phyloP scores from a whole-genome alignment of 805 yeast genomes.

The Yamadazyma paraphyllophila region DNA sequence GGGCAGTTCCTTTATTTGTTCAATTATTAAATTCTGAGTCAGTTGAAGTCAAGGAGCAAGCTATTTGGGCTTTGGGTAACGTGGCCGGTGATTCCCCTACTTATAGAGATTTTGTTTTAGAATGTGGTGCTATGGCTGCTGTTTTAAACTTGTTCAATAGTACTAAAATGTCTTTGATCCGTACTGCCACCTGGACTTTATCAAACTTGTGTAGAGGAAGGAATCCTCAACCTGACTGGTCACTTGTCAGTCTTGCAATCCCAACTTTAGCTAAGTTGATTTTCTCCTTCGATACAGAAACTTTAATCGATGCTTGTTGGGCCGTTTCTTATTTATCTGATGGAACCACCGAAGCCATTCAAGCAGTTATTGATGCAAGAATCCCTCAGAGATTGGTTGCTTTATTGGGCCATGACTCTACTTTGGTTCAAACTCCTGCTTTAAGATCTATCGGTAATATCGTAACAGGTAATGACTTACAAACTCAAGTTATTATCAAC shows the following conservation, averaged over 20 bases:
- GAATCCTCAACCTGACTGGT: constrained; percentile 96
- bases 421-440: constrained; percentile 94
- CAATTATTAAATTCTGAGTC: constrained; percentile 76
- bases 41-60: constrained; percentile 94
- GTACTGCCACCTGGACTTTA: constrained; percentile 98
- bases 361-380: constrained; percentile 94
- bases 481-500: constrained; percentile 93
- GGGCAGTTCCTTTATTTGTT: constrained; percentile 91
- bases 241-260: constrained; percentile 75
- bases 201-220: constrained; percentile 96
- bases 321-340: constrained; percentile 93
- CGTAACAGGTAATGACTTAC: constrained; percentile 94
- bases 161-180: constrained; percentile 81
- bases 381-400: constrained; percentile 94
- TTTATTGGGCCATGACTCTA: constrained; percentile 77
- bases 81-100: constrained; percentile 96
- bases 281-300: constrained; percentile 88
- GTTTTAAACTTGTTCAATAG: constrained; percentile 74
- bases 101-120: constrained; percentile 85
- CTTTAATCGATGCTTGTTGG: constrained; percentile 97
- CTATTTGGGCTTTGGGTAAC: constrained; percentile 98
- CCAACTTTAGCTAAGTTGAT: constrained; percentile 91
- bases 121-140: constrained; percentile 86
- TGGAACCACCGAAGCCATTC: constrained; percentile 90
- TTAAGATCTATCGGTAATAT: constrained; percentile 96